Percentiles rank a stretch among this genome's conserved stretches.
Evolutionary conservation across 495 filamentous ascomycete genomes (phyloP).

Genomic region (Thermothielavioides terrestris): DNA sequence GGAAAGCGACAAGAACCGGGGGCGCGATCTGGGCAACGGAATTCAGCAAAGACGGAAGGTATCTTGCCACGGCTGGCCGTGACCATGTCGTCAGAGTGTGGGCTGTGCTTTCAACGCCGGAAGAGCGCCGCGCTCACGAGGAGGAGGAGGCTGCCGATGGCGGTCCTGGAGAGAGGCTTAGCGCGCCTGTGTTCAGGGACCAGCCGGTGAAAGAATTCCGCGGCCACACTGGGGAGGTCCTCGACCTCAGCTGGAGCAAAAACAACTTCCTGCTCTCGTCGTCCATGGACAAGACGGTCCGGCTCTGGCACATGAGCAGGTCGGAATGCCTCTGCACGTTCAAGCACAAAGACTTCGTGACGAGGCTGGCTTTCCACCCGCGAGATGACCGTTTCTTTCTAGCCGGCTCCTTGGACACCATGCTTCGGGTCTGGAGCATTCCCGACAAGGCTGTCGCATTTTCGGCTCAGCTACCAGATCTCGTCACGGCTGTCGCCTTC

Average conservation of each 20-base stretch:
- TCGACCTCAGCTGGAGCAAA: conserved; percentile 97
- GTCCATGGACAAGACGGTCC: conserved; percentile 96
- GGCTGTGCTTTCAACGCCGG: conserved; percentile 74
- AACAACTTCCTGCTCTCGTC: conserved; percentile 97
- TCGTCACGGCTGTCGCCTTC: conserved; percentile 90
- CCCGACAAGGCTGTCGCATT: conserved; percentile 92
- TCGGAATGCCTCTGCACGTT: conserved; percentile 88
- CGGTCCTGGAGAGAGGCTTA: conserved; percentile 51
- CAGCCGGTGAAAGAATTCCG: conserved; percentile 70
- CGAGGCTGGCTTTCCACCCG: conserved; percentile 89
- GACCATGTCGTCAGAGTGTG: conserved; percentile 83
- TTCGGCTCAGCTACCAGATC: conserved; percentile 71
- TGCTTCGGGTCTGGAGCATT: conserved; percentile 90
- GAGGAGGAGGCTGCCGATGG: conserved; percentile 57
- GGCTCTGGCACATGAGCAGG: conserved; percentile 85
- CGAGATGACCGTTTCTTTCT: conserved; percentile 94
- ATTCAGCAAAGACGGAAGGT: conserved; percentile 89
- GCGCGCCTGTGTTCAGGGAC: conserved; percentile 82
- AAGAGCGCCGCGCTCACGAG: conserved; percentile 65
- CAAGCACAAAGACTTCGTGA: conserved; percentile 94
- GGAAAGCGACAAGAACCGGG: conserved; percentile 27
- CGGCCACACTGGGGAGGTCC: conserved; percentile 77
- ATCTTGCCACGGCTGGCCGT: conserved; percentile 80
- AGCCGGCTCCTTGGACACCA: conserved; percentile 88
- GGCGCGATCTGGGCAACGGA: conserved; percentile 83